These are phyloP conservation scores for Marasmius oreades DNA, from an alignment of 1,284 basidiomycete species.

Conservation along the genomic window DNA sequence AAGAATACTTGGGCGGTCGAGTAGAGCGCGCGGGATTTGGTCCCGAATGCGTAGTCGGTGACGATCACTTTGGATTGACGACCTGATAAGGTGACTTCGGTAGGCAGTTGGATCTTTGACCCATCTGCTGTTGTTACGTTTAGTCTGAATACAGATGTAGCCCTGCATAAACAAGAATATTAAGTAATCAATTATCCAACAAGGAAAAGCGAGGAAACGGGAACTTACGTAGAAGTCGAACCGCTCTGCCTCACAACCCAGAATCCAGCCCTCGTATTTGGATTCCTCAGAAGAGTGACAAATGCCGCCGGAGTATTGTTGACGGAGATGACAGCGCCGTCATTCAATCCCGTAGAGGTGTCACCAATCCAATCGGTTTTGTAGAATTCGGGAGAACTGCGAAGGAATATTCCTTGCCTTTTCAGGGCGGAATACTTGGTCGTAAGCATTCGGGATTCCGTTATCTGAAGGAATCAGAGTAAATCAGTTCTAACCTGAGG, in stretches of 20 bases:
- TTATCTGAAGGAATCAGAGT: slow-evolving; percentile 34
- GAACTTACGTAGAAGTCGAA: slow-evolving; percentile 61
- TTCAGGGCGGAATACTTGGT: slow-evolving; percentile 74
- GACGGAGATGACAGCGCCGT: slow-evolving; percentile 30
- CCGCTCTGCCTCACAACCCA: slow-evolving; percentile 66
- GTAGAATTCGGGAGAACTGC: slow-evolving; percentile 70
- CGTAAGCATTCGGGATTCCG: slow-evolving; percentile 66
- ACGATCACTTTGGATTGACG: slow-evolving; percentile 69
- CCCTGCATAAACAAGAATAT: slow-evolving; percentile 29
- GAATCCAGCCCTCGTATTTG: slow-evolving; percentile 61
- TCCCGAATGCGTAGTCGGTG: slow-evolving; percentile 64
- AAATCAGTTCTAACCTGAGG: slow-evolving; percentile 24
- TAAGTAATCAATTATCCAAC: neutral
- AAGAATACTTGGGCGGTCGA: slow-evolving; percentile 68
- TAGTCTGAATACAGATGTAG: slow-evolving; percentile 48
- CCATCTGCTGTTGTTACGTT: slow-evolving; percentile 52
- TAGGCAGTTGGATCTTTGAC: slow-evolving; percentile 47
- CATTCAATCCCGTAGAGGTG: slow-evolving; percentile 45
- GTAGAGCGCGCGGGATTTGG: slow-evolving; percentile 48
- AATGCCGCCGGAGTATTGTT: slow-evolving; percentile 43
- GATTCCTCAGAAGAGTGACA: slow-evolving; percentile 64
- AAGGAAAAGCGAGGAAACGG: neutral
- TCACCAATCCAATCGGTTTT: slow-evolving; percentile 75
- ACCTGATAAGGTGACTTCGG: slow-evolving; percentile 55
- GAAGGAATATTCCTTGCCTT: slow-evolving; percentile 69